phyloP scores from a whole-genome alignment of 345 rosid genomes.

The Lepidium aucheri region DNA sequence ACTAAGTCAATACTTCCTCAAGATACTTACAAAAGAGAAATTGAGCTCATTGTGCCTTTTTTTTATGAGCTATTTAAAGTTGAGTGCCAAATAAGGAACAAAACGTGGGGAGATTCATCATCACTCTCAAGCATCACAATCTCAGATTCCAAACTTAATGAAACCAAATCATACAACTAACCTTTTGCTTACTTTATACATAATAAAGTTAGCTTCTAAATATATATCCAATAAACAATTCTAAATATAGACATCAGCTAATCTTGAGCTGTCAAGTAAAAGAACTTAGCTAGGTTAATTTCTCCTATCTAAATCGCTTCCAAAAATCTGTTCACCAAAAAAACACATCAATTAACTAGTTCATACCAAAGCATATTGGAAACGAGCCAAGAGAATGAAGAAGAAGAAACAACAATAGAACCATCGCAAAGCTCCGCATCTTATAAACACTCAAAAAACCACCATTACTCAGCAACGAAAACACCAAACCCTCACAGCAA shows the following conservation, averaged over 20 bases:
- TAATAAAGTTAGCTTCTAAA: slow-evolving; percentile 8
- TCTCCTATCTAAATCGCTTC: not conserved
- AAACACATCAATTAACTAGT: not conserved
- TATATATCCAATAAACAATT: slow-evolving; percentile 14
- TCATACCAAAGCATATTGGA: slow-evolving; percentile 29
- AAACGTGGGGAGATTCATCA: not conserved
- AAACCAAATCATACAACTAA: not conserved
- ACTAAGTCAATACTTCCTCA: not conserved
- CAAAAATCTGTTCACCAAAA: not conserved
- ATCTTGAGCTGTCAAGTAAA: slow-evolving; percentile 20
- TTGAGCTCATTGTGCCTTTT: not conserved
- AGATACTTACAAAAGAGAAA: not conserved
- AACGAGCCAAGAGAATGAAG: slow-evolving; percentile 36
- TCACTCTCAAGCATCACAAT: slow-evolving; percentile 18
- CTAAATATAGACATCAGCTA: slow-evolving; percentile 25
- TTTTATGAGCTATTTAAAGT: not conserved
- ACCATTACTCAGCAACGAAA: slow-evolving; percentile 39
- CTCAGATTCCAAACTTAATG: slow-evolving; percentile 6
- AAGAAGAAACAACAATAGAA: slow-evolving; percentile 35
- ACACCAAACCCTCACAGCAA: slow-evolving; percentile 11
- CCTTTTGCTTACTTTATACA: slow-evolving; percentile 18
- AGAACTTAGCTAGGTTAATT: not conserved
- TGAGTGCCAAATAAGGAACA: slow-evolving; percentile 3
- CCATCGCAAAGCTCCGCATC: slow-evolving; percentile 38
- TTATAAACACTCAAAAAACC: slow-evolving; percentile 30